These are phyloP conservation scores for Colletotrichum sp. DNA, from an alignment of 2,329 filamentous ascomycete genomes.

Conservation along the genomic window DNA sequence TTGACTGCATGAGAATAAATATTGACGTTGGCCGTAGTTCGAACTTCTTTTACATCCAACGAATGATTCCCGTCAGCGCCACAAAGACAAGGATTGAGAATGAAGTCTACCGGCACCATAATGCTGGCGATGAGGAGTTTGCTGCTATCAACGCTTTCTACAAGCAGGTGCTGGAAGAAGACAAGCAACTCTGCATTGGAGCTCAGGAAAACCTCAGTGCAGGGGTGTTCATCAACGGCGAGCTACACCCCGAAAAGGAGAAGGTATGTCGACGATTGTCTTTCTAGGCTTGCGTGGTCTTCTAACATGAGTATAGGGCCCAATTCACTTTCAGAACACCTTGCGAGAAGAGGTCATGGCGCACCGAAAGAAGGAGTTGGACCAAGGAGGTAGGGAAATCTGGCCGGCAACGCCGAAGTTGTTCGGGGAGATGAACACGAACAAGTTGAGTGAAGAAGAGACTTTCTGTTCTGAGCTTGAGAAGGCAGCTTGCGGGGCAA, in stretches of 20 bases:
- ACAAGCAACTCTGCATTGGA: constrained; percentile 54
- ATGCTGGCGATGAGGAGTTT: constrained; percentile 52
- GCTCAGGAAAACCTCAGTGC: constrained; percentile 56
- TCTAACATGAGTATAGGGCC: constrained; percentile 37
- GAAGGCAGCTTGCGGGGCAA: neutral
- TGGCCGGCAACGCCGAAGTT: constrained; percentile 33
- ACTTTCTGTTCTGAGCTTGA: constrained; percentile 31
- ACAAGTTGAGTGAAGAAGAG: constrained; percentile 30
- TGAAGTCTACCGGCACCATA: constrained; percentile 55
- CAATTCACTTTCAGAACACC: constrained; percentile 46
- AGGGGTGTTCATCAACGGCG: constrained; percentile 56
- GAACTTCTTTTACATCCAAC: constrained; percentile 57
- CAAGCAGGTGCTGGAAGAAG: constrained; percentile 55
- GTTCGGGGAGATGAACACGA: constrained; percentile 26
- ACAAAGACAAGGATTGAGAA: constrained; percentile 50
- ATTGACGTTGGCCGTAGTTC: constrained; percentile 24
- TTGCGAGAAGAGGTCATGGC: constrained; percentile 29
- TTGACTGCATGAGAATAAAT: neutral
- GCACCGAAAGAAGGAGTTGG: constrained; percentile 28
- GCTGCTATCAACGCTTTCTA: constrained; percentile 51
- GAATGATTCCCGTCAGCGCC: constrained; percentile 51
- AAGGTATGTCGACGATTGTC: constrained; percentile 28
- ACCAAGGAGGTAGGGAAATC: constrained; percentile 28
- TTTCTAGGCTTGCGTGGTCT: accelerated
- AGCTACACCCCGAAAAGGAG: constrained; percentile 59